Evolutionary conservation across 208 protist genomes (phyloP).

Genomic region (Novymonas esmeraldas): DNA sequence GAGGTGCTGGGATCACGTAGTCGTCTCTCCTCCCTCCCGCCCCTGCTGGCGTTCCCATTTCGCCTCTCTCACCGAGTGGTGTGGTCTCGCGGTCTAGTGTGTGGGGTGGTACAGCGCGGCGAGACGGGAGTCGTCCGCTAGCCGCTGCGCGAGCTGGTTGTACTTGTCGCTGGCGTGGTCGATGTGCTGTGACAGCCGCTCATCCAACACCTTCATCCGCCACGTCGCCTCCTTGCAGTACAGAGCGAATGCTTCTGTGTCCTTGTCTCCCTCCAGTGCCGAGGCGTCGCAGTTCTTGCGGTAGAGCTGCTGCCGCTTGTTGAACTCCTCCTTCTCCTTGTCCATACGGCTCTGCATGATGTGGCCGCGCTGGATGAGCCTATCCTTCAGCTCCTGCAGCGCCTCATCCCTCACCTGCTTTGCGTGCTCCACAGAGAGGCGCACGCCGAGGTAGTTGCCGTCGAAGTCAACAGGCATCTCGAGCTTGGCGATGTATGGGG

Average conservation of each 20-base stretch:
- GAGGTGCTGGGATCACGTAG: neutral
- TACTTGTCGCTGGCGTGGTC: constrained; percentile 89
- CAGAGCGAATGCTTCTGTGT: constrained; percentile 82
- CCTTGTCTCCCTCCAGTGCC: constrained; percentile 64
- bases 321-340: constrained; percentile 88
- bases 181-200: constrained; percentile 87
- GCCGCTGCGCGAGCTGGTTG: constrained; percentile 70
- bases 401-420: constrained; percentile 84
- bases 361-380: constrained; percentile 88
- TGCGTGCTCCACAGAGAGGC: constrained; percentile 75
- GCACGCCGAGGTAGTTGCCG: constrained; percentile 77
- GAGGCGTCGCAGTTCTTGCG: constrained; percentile 73
- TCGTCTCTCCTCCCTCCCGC: neutral
- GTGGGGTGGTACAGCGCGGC: constrained; percentile 49
- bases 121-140: constrained; percentile 78
- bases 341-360: constrained; percentile 93
- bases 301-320: constrained; percentile 67
- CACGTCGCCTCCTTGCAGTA: constrained; percentile 92
- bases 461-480: constrained; percentile 66
- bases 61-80: constrained; percentile 1
- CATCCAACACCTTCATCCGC: constrained; percentile 91
- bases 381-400: constrained; percentile 87
- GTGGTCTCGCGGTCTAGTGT: constrained; percentile 54
- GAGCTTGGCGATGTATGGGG: constrained; percentile 89
- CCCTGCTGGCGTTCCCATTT: neutral